Evolutionary conservation across 345 rosid genomes (phyloP), one percentile per base, ranked within the genome.

Genomic region (Turritis glabra): DNA sequence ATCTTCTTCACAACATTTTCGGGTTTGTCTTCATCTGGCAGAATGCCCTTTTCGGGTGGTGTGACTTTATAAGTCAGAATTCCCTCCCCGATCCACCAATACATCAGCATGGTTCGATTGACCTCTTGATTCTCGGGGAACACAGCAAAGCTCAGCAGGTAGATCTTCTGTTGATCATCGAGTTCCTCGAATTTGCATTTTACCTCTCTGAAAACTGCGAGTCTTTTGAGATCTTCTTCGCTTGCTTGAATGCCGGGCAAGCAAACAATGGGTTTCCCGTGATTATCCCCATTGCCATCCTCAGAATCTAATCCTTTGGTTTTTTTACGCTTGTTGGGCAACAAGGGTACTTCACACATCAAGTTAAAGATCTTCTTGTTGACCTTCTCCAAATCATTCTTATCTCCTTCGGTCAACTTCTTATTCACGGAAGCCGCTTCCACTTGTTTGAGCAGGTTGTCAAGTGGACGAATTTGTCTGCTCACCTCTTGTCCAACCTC

Each of bases 11-110:
- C 87, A 3, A 10, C 61, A 5, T 68, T 25, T 44, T 51, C 64
- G 1, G 50, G 67, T 64, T 7, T 71, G 8, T 5, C 17, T 40
- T 40, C 6, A 13, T 40, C 46, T 13, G 46, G 17, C 46, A 3
- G 4, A 6, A 5, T 22, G 5, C n/a, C 35, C 18, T 53, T 58
- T n/a, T n/a, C 23, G 2, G 25, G 44, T 1, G 32, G 51, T 68
- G 8, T 21, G 54, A 11, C 9, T 52, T 17, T 1, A 17, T 1
- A 17, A n/a, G 1, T 2, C 63, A 57, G 63, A 18, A 87, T 32
- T 9, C 73, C 71, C 76, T 89, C 89, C 29, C 86, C 95, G 5
- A 83, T 63, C 87, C 88, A 88, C 90, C 87, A 88, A 37, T 80
- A 69, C 62, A 79, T 79, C 53, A 88, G 64, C 69, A 80, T 47